Evolutionary conservation across 805 yeast genomes (phyloP).

Genomic region (Diddensiella santjacobensis): DNA sequence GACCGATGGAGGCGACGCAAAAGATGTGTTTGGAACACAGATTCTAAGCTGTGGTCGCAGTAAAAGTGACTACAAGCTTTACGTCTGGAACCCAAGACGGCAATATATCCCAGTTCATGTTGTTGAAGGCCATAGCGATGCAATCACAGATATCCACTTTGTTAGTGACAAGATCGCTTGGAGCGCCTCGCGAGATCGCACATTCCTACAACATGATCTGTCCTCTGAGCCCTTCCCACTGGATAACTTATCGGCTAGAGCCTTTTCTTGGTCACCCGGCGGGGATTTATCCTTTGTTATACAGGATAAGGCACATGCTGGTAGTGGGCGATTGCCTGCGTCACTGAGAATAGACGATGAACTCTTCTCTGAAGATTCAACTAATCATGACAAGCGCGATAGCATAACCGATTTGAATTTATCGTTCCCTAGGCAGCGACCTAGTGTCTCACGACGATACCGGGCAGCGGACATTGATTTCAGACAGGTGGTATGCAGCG

Average conservation of each 20-base stretch:
- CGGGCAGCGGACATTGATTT: conserved; percentile 6
- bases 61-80: conserved; percentile 58
- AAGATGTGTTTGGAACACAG: conserved; percentile 24
- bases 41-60: conserved; percentile 71
- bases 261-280: conserved; percentile 57
- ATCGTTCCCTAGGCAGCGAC: neutral
- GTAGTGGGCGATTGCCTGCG: neutral
- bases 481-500: conserved; percentile 17
- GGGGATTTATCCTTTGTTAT: conserved; percentile 49
- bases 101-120: conserved; percentile 65
- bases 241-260: conserved; percentile 49
- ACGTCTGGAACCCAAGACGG: conserved; percentile 66
- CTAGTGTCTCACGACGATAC: neutral
- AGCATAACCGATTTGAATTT: neutral
- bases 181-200: conserved; percentile 50
- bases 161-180: conserved; percentile 45
- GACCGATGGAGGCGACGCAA: conserved; percentile 31
- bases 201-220: conserved; percentile 47
- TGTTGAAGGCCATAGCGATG: conserved; percentile 46
- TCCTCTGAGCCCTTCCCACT: conserved; percentile 40
- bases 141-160: conserved; percentile 57
- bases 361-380: neutral
- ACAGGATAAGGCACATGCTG: conserved; percentile 36
- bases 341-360: neutral
- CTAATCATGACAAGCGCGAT: neutral